Evolutionary conservation across 2,329 filamentous ascomycete species (phyloP).

Genomic region (Ophiostoma piceae): DNA sequence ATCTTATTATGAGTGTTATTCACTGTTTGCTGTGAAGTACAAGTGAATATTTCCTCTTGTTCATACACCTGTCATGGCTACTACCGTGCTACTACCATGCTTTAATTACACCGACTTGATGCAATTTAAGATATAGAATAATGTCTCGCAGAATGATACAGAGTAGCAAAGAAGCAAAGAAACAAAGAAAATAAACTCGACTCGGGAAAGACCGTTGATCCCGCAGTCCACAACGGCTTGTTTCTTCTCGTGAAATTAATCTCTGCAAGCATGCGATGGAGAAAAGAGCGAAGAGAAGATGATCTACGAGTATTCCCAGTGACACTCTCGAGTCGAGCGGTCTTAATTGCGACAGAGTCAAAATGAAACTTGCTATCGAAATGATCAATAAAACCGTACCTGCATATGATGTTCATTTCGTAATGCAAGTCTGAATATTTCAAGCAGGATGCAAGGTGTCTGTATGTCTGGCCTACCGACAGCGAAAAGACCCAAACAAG

Average conservation of each 20-base stretch:
- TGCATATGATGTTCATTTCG: neutral
- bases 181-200: neutral
- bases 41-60: neutral
- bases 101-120: neutral
- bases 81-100: slow-evolving; percentile 4
- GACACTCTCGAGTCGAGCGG: slow-evolving; percentile 6
- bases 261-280: neutral
- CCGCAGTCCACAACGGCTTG: slow-evolving; percentile 2
- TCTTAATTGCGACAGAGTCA: neutral
- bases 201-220: slow-evolving; percentile 5
- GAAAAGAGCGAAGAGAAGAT: neutral
- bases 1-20: neutral
- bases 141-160: neutral
- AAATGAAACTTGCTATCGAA: neutral
- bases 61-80: neutral
- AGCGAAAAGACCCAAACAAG: neutral
- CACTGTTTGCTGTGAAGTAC: too few species aligned
- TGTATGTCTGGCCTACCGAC: neutral
- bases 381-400: slow-evolving; percentile 10
- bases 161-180: neutral
- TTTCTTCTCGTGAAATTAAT: neutral
- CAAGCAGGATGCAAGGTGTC: neutral
- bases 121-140: slow-evolving; percentile 1
- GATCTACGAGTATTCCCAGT: neutral
- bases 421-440: neutral